Evolutionary conservation across 129 eudicot species (phyloP).

Genomic region (Saposhnikovia divaricata): DNA sequence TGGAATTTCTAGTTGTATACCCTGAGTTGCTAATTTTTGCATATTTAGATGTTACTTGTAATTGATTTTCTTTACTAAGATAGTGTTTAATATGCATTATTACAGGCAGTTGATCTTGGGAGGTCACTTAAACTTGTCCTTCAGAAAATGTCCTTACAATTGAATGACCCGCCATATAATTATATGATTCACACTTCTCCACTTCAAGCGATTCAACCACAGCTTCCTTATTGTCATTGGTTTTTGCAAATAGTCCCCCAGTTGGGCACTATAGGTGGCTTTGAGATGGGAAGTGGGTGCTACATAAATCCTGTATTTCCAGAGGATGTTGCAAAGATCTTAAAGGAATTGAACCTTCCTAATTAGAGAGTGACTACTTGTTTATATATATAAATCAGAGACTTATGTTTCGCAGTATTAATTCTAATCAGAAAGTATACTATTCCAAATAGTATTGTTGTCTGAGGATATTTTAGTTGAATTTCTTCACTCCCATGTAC

Average conservation of each 20-base stretch:
- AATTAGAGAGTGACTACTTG: conserved; percentile 16
- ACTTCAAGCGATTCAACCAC: conserved; percentile 30
- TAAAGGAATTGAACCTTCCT: conserved; percentile 42
- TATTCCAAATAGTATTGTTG: not conserved
- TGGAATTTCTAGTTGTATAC: not conserved
- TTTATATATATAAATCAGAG: not conserved
- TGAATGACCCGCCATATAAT: conserved; percentile 93
- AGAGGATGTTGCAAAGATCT: conserved; percentile 80
- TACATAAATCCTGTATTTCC: conserved; percentile 88
- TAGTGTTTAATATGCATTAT: conserved; percentile 8
- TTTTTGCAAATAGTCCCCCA: conserved; percentile 84
- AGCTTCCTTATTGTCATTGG: conserved; percentile 68
- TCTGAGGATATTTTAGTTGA: not conserved
- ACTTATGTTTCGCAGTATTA: not conserved
- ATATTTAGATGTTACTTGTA: too few species aligned
- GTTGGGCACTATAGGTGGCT: conserved; percentile 60
- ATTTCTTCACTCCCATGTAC: not conserved
- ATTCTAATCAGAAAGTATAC: not conserved
- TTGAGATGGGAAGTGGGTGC: conserved; percentile 89
- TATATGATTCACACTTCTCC: conserved; percentile 87
- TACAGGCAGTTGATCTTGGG: conserved; percentile 91
- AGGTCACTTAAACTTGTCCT: conserved; percentile 68
- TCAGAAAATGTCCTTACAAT: conserved; percentile 55
- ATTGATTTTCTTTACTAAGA: not conserved
- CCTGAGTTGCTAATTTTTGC: not conserved